A percentile compares a stretch with the other conserved stretches of the same genome.
phyloP scores from a whole-genome alignment of 495 filamentous ascomycete species.

The Xylaria castorea region DNA sequence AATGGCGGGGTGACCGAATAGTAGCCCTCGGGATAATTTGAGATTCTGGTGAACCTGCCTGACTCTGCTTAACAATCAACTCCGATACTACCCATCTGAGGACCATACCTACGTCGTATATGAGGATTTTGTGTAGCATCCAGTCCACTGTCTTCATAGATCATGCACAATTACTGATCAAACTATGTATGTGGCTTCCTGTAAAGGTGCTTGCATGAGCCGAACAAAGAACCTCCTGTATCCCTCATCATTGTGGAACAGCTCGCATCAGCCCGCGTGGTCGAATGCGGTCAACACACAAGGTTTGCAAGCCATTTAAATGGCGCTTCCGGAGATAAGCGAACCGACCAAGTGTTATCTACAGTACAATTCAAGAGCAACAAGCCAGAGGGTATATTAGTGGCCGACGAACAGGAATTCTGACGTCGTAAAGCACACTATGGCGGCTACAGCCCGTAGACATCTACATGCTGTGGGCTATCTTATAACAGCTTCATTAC shows the following conservation, averaged over 20 bases:
- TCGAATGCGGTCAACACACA: not conserved
- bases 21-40: slow-evolving; percentile 15
- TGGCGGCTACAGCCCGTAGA: not conserved
- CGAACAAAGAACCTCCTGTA: not conserved
- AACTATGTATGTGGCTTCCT: too few species aligned
- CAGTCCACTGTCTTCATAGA: too few species aligned
- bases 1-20: slow-evolving; percentile 2
- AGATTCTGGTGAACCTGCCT: not conserved
- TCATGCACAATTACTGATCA: too few species aligned
- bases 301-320: slow-evolving; percentile 5
- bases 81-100: not conserved
- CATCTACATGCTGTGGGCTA: not conserved
- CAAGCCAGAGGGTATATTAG: not conserved
- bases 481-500: not conserved
- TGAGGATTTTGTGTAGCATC: not conserved
- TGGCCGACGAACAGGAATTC: not conserved
- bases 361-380: not conserved
- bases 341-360: not conserved
- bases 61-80: slow-evolving; percentile 14
- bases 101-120: not conserved
- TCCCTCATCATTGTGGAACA: not conserved
- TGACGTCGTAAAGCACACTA: not conserved
- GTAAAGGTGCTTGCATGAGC: not conserved
- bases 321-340: slow-evolving; percentile 22
- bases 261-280: not conserved